Percentiles rank a stretch among this genome's conserved stretches.
These are phyloP conservation scores for Trichoderma cornu-damae DNA, from an alignment of 2,329 filamentous ascomycete genomes.

Conservation along the genomic window DNA sequence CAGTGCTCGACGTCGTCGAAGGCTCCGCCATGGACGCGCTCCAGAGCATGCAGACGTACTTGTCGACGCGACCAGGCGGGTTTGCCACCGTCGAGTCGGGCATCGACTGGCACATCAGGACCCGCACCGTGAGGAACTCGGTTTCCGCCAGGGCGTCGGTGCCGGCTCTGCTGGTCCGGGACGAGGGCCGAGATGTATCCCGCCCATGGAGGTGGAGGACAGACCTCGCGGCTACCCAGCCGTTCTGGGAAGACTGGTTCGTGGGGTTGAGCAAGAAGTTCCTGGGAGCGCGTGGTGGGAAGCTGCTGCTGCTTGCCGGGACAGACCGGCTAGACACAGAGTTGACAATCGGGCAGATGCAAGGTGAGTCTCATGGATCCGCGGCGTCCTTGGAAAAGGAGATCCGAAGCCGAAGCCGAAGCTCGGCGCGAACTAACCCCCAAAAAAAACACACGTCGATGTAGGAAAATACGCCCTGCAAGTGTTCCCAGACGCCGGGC, in stretches of 20 bases:
- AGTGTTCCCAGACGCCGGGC: constrained; percentile 89
- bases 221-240: constrained; percentile 73
- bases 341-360: constrained; percentile 94
- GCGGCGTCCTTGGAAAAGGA: too few relatives aligned
- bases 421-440: neutral
- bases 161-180: constrained; percentile 63
- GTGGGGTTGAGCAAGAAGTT: constrained; percentile 84
- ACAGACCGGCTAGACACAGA: constrained; percentile 89
- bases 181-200: constrained; percentile 34
- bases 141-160: constrained; percentile 84
- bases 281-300: constrained; percentile 72
- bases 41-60: constrained; percentile 87
- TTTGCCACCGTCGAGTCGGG: constrained; percentile 75
- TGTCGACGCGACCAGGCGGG: constrained; percentile 70
- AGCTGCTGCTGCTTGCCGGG: constrained; percentile 77
- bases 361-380: constrained; percentile 53
- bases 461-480: constrained; percentile 88
- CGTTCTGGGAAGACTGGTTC: constrained; percentile 96
- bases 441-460: too few relatives aligned
- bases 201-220: constrained; percentile 79
- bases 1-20: constrained; percentile 91
- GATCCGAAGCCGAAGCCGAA: too few relatives aligned
- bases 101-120: constrained; percentile 91
- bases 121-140: constrained; percentile 77
- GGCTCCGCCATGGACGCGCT: constrained; percentile 92